phyloP scores from a whole-genome alignment of 441 rosid genomes.

The Biscutella auriculata region DNA sequence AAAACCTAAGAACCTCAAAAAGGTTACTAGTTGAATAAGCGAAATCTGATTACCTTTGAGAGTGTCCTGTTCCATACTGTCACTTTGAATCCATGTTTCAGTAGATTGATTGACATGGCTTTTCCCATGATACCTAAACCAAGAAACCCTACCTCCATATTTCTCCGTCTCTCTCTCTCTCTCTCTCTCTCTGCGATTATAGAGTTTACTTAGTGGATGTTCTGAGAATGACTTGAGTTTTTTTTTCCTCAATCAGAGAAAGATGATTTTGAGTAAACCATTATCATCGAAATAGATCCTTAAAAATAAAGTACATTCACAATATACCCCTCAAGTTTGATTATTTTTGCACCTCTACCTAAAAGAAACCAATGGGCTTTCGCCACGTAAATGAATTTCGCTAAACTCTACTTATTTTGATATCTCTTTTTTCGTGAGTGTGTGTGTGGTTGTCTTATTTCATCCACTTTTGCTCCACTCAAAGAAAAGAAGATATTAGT shows the following conservation, averaged over 20 bases:
- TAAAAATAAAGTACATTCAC: neutral
- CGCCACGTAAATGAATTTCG: neutral
- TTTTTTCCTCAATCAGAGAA: neutral
- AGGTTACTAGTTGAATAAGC: too few relatives aligned
- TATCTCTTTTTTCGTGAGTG: neutral
- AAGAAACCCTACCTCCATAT: slow-evolving; percentile 87
- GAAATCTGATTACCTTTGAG: slow-evolving; percentile 92
- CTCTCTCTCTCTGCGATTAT: neutral
- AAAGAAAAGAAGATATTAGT: neutral
- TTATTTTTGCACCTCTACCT: neutral
- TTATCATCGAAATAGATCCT: neutral
- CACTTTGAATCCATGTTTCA: slow-evolving; percentile 71
- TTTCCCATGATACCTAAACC: slow-evolving; percentile 97
- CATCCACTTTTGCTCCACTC: slow-evolving; percentile 9
- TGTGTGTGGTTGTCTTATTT: slow-evolving; percentile 16
- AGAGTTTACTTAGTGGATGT: neutral
- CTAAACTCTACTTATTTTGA: neutral
- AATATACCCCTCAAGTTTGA: neutral
- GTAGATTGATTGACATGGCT: slow-evolving; percentile 80
- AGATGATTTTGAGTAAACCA: too few relatives aligned
- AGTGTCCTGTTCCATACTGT: slow-evolving; percentile 93
- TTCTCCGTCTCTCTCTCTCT: slow-evolving; percentile 3
- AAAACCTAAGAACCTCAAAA: too few relatives aligned
- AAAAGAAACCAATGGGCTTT: neutral
- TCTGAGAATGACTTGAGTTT: neutral